A percentile compares a stretch with the other conserved stretches of the same genome.
These are phyloP conservation scores for Medicago lupulina DNA, from an alignment of 306 rosid genomes.

Conservation along the genomic window DNA sequence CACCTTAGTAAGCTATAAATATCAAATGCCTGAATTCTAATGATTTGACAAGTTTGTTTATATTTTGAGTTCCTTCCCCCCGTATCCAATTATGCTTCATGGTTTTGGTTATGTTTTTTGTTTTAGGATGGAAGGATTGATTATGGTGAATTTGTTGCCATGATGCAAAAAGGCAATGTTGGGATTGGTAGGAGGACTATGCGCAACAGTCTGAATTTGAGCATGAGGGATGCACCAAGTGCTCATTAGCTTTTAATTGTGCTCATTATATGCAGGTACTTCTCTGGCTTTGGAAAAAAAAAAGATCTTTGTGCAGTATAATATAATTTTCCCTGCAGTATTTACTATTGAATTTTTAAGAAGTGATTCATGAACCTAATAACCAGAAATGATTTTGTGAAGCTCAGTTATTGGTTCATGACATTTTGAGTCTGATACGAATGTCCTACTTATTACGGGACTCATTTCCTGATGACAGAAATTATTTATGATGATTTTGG, in stretches of 20 bases:
- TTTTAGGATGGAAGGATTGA: conserved; percentile 93
- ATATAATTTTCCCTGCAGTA: conserved; percentile 22
- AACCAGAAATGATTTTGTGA: conserved; percentile 32
- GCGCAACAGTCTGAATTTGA: conserved; percentile 88
- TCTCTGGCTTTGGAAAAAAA: conserved; percentile 34
- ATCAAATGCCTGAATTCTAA: conserved; percentile 38
- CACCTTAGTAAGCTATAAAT: conserved; percentile 28
- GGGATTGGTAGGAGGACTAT: conserved; percentile 93
- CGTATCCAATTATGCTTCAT: conserved; percentile 36
- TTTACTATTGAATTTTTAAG: conserved; percentile 10
- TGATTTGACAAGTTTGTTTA: conserved; percentile 32
- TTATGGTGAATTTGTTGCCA: conserved; percentile 91
- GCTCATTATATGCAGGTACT: conserved; percentile 60
- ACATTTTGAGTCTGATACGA: background rate
- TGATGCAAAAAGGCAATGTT: conserved; percentile 95
- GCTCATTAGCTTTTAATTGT: conserved; percentile 54
- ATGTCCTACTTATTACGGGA: too few species aligned
- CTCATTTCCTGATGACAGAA: conserved; percentile 10
- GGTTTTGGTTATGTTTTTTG: conserved; percentile 35
- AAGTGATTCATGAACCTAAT: conserved; percentile 2
- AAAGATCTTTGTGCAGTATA: conserved; percentile 12
- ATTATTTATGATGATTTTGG: conserved; percentile 4
- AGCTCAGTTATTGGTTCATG: conserved; percentile 27
- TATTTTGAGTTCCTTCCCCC: conserved; percentile 21
- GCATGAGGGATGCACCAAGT: conserved; percentile 90